These are phyloP conservation scores for Tylopilus sp. DNA, from an alignment of 768 basidiomycete species.

Conservation along the genomic window DNA sequence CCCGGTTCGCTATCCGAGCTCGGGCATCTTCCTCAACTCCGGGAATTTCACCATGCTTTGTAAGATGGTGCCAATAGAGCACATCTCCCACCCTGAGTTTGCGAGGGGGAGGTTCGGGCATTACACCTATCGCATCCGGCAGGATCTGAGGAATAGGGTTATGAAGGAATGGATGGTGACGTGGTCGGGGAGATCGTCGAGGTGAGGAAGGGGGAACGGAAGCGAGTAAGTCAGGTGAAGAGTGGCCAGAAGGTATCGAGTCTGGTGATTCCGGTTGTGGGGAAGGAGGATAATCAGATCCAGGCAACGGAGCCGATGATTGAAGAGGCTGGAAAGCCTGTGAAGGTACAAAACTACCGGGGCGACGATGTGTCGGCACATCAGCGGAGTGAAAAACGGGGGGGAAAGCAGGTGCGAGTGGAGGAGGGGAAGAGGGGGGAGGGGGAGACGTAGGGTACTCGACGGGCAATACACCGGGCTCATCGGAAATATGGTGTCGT, in stretches of 20 bases:
- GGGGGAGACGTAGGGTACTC: constrained; percentile 34
- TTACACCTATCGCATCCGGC: constrained; percentile 9
- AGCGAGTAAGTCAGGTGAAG: constrained; percentile 24
- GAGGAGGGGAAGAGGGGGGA: constrained; percentile 30
- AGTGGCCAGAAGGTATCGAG: constrained; percentile 16
- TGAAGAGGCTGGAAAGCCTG: constrained; percentile 24
- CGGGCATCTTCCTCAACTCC: constrained; percentile 61
- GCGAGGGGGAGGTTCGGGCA: constrained; percentile 28
- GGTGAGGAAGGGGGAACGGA: constrained; percentile 22
- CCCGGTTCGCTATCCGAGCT: constrained; percentile 34
- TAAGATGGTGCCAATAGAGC: constrained; percentile 75
- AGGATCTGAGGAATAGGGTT: constrained; percentile 10
- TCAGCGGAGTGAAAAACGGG: constrained; percentile 22
- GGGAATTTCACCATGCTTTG: constrained; percentile 68
- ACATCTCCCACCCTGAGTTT: constrained; percentile 56
- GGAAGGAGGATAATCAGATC: constrained; percentile 22
- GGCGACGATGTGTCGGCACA: constrained; percentile 24
- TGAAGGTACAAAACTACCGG: constrained; percentile 5
- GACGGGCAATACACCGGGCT: constrained; percentile 56
- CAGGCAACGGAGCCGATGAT: constrained; percentile 11
- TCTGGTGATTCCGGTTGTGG: constrained; percentile 24
- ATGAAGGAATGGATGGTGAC: constrained; percentile 12
- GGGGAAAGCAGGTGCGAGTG: constrained; percentile 31
- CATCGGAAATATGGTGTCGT: constrained; percentile 59
- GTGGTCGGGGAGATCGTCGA: constrained; percentile 21